Percentiles rank a stretch among this genome's conserved stretches.
phyloP scores from a whole-genome alignment of 2,329 filamentous ascomycete species.

The Alternaria arbusti region DNA sequence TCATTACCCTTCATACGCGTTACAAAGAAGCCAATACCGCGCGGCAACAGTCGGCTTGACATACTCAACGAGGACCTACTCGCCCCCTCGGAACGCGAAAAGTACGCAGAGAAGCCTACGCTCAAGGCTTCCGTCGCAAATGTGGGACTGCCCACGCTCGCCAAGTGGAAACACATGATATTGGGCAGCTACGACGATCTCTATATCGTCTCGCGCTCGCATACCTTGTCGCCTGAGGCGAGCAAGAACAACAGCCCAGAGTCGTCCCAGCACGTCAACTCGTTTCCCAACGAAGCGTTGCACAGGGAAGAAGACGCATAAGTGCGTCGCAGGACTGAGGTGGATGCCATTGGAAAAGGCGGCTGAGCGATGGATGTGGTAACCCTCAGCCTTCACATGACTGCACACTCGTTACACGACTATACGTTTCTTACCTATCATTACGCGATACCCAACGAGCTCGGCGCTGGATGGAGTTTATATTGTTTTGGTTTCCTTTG shows the following conservation, averaged over 20 bases:
- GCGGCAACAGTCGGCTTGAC: constrained; percentile 54
- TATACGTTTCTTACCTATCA: constrained; percentile 16
- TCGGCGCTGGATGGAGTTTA: constrained; percentile 18
- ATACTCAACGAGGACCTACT: constrained; percentile 55
- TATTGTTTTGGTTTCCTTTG: background rate
- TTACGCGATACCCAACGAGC: constrained; percentile 32
- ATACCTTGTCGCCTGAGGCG: constrained; percentile 39
- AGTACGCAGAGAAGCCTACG: constrained; percentile 53
- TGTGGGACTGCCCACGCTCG: constrained; percentile 52
- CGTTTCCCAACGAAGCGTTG: constrained; percentile 40
- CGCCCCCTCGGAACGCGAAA: constrained; percentile 40
- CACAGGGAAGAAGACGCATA: constrained; percentile 24
- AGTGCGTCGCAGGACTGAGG: background rate
- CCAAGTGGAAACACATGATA: constrained; percentile 55
- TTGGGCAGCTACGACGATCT: constrained; percentile 55
- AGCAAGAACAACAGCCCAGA: constrained; percentile 50
- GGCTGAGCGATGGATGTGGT: background rate
- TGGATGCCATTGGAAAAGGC: background rate
- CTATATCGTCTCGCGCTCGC: constrained; percentile 57
- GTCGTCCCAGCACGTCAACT: constrained; percentile 47
- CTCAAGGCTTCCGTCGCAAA: constrained; percentile 56
- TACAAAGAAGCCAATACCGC: constrained; percentile 55
- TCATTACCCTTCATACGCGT: constrained; percentile 51
- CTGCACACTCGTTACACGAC: background rate
- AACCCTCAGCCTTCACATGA: background rate